Conservation (phyloP, 805 yeast species). For the Candida awuae region DNA sequence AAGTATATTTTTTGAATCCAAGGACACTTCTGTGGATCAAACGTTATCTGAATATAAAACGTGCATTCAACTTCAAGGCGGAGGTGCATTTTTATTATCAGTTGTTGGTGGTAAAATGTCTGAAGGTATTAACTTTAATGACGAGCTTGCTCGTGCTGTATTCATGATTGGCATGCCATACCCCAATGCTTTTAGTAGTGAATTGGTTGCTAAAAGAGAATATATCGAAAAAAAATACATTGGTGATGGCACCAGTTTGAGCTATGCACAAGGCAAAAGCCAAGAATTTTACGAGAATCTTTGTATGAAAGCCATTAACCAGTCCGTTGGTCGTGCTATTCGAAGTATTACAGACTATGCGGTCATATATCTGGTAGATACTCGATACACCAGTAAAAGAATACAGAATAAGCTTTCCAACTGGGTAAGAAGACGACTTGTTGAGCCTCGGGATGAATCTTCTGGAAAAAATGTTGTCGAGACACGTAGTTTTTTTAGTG, state of each 20-base stretch:
- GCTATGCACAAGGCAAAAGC: conserved; percentile 41
- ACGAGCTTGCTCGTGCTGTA: conserved; percentile 80
- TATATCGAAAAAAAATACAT: conserved; percentile 51
- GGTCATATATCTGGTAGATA: conserved; percentile 62
- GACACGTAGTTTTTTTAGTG: conserved; percentile 7
- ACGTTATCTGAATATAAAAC: conserved; percentile 45
- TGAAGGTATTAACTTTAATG: conserved; percentile 89
- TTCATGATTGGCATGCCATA: conserved; percentile 83
- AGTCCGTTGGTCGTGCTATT: conserved; percentile 86
- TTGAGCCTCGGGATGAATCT: conserved; percentile 1
- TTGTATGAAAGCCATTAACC: conserved; percentile 88
- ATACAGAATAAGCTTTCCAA: conserved; percentile 57
- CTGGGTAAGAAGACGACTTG: conserved; percentile 55
- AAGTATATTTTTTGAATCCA: conserved; percentile 49
- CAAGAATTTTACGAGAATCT: conserved; percentile 66
- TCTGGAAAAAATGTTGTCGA: not conserved
- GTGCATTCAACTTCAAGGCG: conserved; percentile 26
- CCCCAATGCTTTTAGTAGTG: conserved; percentile 80
- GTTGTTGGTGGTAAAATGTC: conserved; percentile 92
- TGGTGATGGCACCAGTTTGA: conserved; percentile 37
- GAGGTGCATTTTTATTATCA: conserved; percentile 66
- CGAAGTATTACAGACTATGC: conserved; percentile 80
- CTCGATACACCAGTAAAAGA: conserved; percentile 37
- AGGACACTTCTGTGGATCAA: conserved; percentile 35
- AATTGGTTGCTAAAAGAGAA: conserved; percentile 60